Evolutionary conservation across 202 grass and related monocot genomes (phyloP).

Genomic region (Panicum hallii): DNA sequence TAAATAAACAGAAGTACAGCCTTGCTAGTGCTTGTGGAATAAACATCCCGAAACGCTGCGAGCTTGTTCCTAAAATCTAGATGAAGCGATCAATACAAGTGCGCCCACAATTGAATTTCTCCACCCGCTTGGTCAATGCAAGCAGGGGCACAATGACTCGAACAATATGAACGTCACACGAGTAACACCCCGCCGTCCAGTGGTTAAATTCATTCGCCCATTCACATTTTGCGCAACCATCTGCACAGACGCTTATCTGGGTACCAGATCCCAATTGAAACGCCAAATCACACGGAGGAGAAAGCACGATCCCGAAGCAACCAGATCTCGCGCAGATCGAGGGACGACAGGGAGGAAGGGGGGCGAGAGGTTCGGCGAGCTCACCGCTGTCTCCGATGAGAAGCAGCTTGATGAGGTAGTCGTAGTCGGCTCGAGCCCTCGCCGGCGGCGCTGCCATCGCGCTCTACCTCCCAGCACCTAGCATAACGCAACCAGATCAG

Average conservation of each 20-base stretch:
- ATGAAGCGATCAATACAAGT: background rate
- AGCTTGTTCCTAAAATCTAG: background rate
- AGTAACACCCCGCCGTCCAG: background rate
- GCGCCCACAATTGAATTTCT: background rate
- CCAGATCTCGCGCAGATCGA: conserved; percentile 51
- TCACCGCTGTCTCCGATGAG: conserved; percentile 86
- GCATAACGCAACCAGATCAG: conserved; percentile 28
- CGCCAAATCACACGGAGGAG: background rate
- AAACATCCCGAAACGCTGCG: background rate
- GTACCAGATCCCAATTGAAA: conserved; percentile 24
- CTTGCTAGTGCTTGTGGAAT: background rate
- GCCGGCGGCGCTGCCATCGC: conserved; percentile 74
- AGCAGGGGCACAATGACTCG: background rate
- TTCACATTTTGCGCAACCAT: conserved; percentile 21
- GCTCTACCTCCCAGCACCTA: conserved; percentile 43
- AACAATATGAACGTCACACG: background rate
- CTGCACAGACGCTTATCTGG: background rate
- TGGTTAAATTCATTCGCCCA: background rate
- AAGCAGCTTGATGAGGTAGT: conserved; percentile 84
- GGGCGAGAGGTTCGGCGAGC: background rate
- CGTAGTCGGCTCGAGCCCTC: conserved; percentile 75
- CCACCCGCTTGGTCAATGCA: background rate
- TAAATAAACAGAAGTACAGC: too few species aligned
- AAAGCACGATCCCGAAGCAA: background rate
- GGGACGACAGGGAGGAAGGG: background rate